Percentiles rank a stretch among this genome's conserved stretches.
phyloP scores from a whole-genome alignment of 1,284 basidiomycete genomes.

The Cryptococcus sp. region DNA sequence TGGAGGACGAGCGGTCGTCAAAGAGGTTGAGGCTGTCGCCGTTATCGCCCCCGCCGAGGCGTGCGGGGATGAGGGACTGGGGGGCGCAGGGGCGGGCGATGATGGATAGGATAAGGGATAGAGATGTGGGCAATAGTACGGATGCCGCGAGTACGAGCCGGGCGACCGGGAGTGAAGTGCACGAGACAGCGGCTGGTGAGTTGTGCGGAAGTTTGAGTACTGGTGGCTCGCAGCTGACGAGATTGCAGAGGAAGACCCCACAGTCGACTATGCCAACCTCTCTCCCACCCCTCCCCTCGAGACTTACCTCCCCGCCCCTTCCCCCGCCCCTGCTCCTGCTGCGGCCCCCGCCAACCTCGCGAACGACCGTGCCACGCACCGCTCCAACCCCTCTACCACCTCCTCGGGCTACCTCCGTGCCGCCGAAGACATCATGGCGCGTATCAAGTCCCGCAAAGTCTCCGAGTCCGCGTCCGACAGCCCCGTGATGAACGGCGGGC shows the following conservation, averaged over 20 bases:
- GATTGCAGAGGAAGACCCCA: slow-evolving; percentile 16
- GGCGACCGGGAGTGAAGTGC: slow-evolving; percentile 13
- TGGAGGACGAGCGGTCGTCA: slow-evolving; percentile 29
- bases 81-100: slow-evolving; percentile 38
- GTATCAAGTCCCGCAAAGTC: slow-evolving; percentile 59
- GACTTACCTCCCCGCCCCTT: not conserved
- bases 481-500: slow-evolving; percentile 58
- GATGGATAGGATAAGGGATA: slow-evolving; percentile 43
- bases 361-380: slow-evolving; percentile 22
- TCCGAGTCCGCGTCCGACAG: slow-evolving; percentile 38
- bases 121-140: slow-evolving; percentile 33
- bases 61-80: slow-evolving; percentile 33
- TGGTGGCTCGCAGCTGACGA: slow-evolving; percentile 7
- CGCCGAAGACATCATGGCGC: slow-evolving; percentile 74
- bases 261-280: slow-evolving; percentile 25
- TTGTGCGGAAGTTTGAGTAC: not conserved
- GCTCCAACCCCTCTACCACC: slow-evolving; percentile 45
- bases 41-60: slow-evolving; percentile 21
- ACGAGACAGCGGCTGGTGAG: slow-evolving; percentile 10
- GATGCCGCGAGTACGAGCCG: slow-evolving; percentile 30
- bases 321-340: not conserved
- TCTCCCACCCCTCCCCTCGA: slow-evolving; percentile 26
- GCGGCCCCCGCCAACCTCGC: not conserved
- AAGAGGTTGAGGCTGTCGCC: slow-evolving; percentile 38
- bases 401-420: slow-evolving; percentile 62